Base-by-base conservation (phyloP, 106 monocot genomes). In the Chionographis japonica region DNA sequence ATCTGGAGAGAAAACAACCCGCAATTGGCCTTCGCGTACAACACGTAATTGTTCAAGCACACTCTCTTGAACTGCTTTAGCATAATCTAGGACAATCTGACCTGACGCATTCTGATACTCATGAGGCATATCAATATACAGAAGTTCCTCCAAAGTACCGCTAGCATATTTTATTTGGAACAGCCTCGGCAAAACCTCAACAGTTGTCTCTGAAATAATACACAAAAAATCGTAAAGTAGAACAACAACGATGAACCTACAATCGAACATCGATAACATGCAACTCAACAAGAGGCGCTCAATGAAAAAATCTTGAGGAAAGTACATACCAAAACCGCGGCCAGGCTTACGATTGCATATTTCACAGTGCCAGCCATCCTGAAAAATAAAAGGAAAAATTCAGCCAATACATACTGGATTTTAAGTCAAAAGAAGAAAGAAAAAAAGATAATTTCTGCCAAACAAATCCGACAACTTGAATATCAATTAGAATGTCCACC, bases 71-170 rank as follows among this genome's bases (percentile, higher is more conserved):
- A 83, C 78, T 56, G 83, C 83, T 62, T 83, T 83, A 37, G 83
- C 78, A 71, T 83, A 83, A 71, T 83, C 83, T n/a, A 83, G 83
- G 14, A 83, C 83, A 70, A 83, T 78, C 39, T 83, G 83, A 36
- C 83, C 83, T 37, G 78, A 83, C 19, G 78, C 65, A 71, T 74
- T 83, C 41, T 78, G 83, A 50, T 78, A 74, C 69, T 83, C 83
- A 27, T 49, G 78, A 37, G 83, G 83, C 83, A 83, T 83, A 66
- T 83, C 83, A 15, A 83, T 74, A 66, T 83, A 83, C 53, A 83
- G 70, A 70, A 83, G 83, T 66, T 83, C 83, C 53, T 83, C 83
- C 56, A 71, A 61, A 39, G 83, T 83, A 51, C 83, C 83, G 71
- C 83, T 83, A 56, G 78, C 83, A 71, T 83, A 83, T 49, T 83